Conservation (phyloP, 306 rosid species). For the Inga leiocalycina region DNA sequence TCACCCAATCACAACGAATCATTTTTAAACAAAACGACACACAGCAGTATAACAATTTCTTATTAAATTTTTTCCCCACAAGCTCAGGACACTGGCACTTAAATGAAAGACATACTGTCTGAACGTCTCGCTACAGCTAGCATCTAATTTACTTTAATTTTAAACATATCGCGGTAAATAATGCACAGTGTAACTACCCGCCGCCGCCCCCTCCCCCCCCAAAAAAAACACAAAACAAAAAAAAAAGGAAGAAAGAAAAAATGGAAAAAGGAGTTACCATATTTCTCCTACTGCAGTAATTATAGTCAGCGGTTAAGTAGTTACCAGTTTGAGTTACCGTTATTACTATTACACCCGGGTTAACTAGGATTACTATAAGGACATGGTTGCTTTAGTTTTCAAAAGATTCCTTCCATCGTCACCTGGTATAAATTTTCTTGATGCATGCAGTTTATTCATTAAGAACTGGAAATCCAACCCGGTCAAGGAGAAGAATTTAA, state of each 20-base stretch:
- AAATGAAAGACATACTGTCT: background rate
- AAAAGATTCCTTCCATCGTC: background rate
- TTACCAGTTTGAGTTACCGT: background rate
- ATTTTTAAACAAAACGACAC: constrained; percentile 18
- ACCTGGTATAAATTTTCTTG: background rate
- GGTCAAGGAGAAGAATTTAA: background rate
- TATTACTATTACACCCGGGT: background rate
- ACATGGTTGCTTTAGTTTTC: background rate
- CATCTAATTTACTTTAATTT: constrained; percentile 10
- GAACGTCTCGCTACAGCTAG: constrained; percentile 6
- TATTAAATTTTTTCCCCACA: background rate
- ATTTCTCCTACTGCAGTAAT: background rate
- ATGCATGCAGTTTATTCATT: background rate
- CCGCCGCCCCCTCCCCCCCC: background rate
- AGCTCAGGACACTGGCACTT: background rate
- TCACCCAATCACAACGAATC: constrained; percentile 32
- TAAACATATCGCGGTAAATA: background rate
- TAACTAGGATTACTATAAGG: background rate
- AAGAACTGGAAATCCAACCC: background rate
- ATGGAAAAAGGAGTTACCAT: background rate
- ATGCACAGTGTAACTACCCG: background rate
- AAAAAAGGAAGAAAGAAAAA: background rate
- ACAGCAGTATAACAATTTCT: background rate
- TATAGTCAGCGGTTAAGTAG: background rate
- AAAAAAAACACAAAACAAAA: too few species aligned